These are phyloP conservation scores for Croton setiger DNA, from an alignment of 441 rosid species.

Conservation along the genomic window DNA sequence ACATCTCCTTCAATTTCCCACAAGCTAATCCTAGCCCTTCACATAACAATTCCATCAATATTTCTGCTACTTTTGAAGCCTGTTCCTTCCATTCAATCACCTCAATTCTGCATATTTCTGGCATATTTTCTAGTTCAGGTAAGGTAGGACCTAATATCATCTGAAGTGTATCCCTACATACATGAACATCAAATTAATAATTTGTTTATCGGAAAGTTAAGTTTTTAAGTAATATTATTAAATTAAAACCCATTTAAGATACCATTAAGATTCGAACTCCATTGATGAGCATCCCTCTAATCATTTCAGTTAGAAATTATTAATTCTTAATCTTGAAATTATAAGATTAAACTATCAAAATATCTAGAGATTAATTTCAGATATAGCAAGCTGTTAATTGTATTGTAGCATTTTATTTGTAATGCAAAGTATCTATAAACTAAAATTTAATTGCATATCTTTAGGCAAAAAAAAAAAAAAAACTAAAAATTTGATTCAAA, in stretches of 20 bases:
- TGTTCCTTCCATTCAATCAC: conserved; percentile 38
- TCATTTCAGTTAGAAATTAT: too few species aligned
- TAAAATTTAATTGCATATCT: too few species aligned
- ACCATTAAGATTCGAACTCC: too few species aligned
- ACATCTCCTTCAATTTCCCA: conserved; percentile 27
- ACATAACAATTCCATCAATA: conserved; percentile 37
- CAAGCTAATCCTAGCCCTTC: conserved; percentile 45
- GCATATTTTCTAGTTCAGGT: conserved; percentile 29
- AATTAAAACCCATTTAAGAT: too few species aligned
- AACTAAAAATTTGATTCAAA: neutral
- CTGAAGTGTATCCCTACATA: conserved; percentile 48
- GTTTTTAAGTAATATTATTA: too few species aligned
- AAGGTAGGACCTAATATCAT: conserved; percentile 30
- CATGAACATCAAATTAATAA: neutral
- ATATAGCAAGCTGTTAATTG: neutral
- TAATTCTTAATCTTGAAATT: too few species aligned
- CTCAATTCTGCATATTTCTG: conserved; percentile 41
- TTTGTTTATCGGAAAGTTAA: too few species aligned
- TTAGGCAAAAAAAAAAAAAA: too few species aligned
- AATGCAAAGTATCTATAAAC: too few species aligned
- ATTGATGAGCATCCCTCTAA: too few species aligned
- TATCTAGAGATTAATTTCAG: neutral
- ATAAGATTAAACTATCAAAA: too few species aligned
- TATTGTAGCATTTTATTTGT: too few species aligned
- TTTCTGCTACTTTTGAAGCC: conserved; percentile 29